A percentile compares a stretch with the other conserved stretches of the same genome.
Evolutionary conservation across 129 eudicot genomes (phyloP).

Genomic region (Daucus carota): DNA sequence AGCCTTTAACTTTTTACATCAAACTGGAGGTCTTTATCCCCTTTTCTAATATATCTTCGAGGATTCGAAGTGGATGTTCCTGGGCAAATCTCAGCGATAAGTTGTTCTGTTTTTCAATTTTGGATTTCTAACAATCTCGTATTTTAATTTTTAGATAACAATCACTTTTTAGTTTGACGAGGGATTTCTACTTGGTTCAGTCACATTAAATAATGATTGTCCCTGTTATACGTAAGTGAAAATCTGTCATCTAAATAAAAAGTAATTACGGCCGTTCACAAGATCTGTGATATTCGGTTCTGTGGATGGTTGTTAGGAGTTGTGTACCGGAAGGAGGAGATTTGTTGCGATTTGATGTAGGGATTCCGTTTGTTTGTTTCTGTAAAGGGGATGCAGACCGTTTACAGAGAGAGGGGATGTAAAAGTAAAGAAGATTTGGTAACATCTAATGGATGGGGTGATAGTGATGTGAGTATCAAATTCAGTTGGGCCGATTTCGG

Average conservation of each 20-base stretch:
- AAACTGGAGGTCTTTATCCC: neutral
- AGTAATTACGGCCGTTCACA: too few species aligned
- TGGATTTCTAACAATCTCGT: too few species aligned
- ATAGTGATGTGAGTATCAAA: conserved; percentile 68
- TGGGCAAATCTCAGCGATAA: too few species aligned
- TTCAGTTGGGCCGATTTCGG: conserved; percentile 39
- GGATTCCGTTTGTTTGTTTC: conserved; percentile 35
- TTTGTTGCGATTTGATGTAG: conserved; percentile 43
- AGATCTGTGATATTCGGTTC: conserved; percentile 51
- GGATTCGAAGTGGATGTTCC: too few species aligned
- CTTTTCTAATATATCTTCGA: too few species aligned
- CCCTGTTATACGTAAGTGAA: too few species aligned
- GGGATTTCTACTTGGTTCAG: too few species aligned
- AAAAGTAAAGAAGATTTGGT: conserved; percentile 35
- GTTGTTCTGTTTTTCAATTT: too few species aligned
- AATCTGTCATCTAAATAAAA: too few species aligned
- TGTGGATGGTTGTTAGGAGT: conserved; percentile 42
- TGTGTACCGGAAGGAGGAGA: conserved; percentile 32
- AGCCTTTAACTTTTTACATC: neutral
- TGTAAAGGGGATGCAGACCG: conserved; percentile 45
- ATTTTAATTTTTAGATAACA: too few species aligned
- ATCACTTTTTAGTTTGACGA: too few species aligned
- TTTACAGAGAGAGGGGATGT: conserved; percentile 47
- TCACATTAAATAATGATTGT: too few species aligned
- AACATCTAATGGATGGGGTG: conserved; percentile 70